Conservation (phyloP, 768 basidiomycete species). For the Tulasnella sp. region DNA sequence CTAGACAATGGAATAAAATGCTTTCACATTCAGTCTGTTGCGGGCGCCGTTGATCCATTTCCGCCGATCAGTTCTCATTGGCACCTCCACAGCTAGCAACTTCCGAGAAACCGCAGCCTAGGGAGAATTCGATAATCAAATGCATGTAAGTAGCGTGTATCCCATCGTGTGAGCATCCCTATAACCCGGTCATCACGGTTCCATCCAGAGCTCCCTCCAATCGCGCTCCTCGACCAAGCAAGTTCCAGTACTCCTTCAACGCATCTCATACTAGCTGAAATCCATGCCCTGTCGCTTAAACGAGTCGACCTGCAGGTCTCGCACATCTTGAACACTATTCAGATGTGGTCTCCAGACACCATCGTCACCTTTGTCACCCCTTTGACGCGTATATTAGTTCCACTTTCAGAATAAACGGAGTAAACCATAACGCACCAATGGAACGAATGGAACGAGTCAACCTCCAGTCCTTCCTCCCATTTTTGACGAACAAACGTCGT, state of each 20-base stretch:
- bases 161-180: too few relatives aligned
- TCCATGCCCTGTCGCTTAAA: conserved; percentile 33
- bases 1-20: too few relatives aligned
- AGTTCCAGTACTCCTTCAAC: not conserved
- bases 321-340: conserved; percentile 34
- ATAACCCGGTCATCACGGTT: too few relatives aligned
- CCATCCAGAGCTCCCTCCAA: not conserved
- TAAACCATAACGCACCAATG: not conserved
- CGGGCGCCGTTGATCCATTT: too few relatives aligned
- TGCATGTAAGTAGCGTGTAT: too few relatives aligned
- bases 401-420: not conserved
- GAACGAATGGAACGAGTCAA: conserved; percentile 47
- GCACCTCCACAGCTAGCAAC: too few relatives aligned
- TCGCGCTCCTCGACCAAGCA: not conserved
- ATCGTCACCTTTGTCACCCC: conserved; percentile 37
- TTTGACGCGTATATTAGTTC: conserved; percentile 21
- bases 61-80: too few relatives aligned
- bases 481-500: conserved; percentile 40
- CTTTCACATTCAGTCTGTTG: too few relatives aligned
- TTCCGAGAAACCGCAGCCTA: too few relatives aligned
- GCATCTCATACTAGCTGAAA: not conserved
- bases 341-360: conserved; percentile 35
- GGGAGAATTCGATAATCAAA: too few relatives aligned
- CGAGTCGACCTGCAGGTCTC: conserved; percentile 35
- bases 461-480: conserved; percentile 42